phyloP scores from a whole-genome alignment of 1,284 basidiomycete genomes.

The Leucoagaricus sp. region DNA sequence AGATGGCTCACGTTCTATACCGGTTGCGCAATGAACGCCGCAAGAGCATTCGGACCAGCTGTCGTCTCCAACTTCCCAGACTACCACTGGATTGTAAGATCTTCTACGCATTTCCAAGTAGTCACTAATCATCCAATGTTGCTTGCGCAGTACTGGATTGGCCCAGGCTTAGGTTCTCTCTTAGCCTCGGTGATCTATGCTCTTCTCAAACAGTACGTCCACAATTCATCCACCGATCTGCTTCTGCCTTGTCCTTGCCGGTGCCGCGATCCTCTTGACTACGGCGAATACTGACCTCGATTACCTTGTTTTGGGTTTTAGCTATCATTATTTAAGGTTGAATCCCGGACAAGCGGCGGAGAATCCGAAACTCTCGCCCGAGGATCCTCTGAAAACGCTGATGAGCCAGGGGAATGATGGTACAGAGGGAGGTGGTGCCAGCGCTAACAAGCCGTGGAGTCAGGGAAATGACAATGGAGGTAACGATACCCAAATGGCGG shows the following conservation, averaged over 20 bases:
- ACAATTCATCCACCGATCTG: neutral
- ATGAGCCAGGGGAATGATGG: slow-evolving; percentile 9
- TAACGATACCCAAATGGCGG: too few relatives aligned
- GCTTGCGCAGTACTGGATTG: slow-evolving; percentile 61
- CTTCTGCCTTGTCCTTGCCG: too few relatives aligned
- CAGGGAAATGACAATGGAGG: neutral
- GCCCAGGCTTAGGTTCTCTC: slow-evolving; percentile 60
- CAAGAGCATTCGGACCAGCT: slow-evolving; percentile 76
- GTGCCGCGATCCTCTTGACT: too few relatives aligned
- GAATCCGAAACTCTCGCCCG: slow-evolving; percentile 40
- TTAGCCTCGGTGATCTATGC: slow-evolving; percentile 60
- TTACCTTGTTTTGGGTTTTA: too few relatives aligned
- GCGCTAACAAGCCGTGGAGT: neutral
- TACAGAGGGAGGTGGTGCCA: neutral
- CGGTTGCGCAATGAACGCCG: slow-evolving; percentile 68
- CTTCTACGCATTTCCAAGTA: neutral
- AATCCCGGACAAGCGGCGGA: slow-evolving; percentile 53
- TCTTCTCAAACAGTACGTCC: slow-evolving; percentile 55
- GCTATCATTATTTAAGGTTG: slow-evolving; percentile 51
- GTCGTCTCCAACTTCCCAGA: slow-evolving; percentile 60
- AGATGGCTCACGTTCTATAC: slow-evolving; percentile 58
- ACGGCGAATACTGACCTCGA: too few relatives aligned
- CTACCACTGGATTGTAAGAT: slow-evolving; percentile 64
- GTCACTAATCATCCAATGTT: slow-evolving; percentile 3
- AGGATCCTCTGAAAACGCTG: slow-evolving; percentile 18